Evolutionary conservation across 306 rosid species (phyloP).

Genomic region (Cicer bijugum): DNA sequence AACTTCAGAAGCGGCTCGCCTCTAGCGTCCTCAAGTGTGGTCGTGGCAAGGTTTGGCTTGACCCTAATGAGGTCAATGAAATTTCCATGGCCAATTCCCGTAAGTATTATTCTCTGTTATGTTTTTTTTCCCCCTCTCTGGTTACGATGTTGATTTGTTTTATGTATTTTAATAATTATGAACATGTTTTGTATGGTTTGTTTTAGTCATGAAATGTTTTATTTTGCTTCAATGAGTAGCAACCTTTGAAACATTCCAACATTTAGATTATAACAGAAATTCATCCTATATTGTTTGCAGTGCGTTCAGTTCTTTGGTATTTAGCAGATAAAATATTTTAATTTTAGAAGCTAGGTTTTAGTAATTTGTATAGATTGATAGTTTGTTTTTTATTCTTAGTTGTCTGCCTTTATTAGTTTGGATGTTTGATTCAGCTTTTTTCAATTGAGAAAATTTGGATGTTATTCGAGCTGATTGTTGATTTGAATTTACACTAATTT

Average conservation of each 20-base stretch:
- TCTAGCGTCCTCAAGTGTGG: slow-evolving; percentile 96
- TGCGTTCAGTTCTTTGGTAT: neutral
- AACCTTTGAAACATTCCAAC: no score
- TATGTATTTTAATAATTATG: neutral
- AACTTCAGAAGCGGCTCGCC: slow-evolving; percentile 94
- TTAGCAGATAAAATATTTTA: neutral
- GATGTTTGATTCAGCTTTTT: neutral
- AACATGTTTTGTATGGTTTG: neutral
- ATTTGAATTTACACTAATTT: neutral
- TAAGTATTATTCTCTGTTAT: slow-evolving; percentile 36
- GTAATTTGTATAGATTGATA: neutral
- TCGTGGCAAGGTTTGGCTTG: slow-evolving; percentile 93
- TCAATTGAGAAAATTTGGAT: neutral
- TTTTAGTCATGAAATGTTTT: neutral
- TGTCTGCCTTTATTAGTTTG: neutral
- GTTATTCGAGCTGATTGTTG: neutral
- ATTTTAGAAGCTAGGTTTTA: neutral
- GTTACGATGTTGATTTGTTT: neutral
- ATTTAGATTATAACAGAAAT: no score
- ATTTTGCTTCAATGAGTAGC: neutral
- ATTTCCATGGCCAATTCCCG: slow-evolving; percentile 99
- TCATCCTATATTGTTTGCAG: neutral
- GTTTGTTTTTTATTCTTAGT: neutral
- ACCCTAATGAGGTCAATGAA: slow-evolving; percentile 90
- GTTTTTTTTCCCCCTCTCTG: neutral